Conservation (phyloP, 2,329 filamentous ascomycete genomes). For the Ilyonectria sp. region DNA sequence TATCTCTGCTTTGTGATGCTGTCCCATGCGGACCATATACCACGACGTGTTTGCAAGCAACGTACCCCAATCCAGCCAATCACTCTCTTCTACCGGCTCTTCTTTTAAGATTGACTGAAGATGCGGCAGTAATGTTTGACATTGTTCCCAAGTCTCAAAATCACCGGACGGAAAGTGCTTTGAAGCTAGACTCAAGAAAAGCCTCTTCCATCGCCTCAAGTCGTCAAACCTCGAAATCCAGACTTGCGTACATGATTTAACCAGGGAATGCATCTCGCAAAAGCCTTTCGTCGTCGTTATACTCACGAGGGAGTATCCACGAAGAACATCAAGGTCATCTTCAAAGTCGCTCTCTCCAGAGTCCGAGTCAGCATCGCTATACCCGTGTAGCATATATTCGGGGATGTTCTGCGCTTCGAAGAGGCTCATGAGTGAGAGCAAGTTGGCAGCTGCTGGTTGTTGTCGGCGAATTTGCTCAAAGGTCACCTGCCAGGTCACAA, state of each 20-base stretch:
- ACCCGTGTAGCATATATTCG: neutral
- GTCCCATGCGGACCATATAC: neutral
- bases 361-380: neutral
- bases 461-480: slow-evolving; percentile 29
- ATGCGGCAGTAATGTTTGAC: neutral
- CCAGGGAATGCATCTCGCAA: slow-evolving; percentile 25
- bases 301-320: slow-evolving; percentile 22
- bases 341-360: slow-evolving; percentile 21
- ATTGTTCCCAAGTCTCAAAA: neutral
- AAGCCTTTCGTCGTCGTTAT: neutral
- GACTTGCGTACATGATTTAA: neutral
- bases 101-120: neutral
- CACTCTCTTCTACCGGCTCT: neutral
- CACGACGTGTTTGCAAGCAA: neutral
- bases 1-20: neutral
- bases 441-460: slow-evolving; percentile 2
- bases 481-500: slow-evolving; percentile 28
- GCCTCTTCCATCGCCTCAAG: neutral
- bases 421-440: slow-evolving; percentile 35
- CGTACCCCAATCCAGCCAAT: neutral
- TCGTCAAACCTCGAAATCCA: slow-evolving; percentile 1
- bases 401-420: slow-evolving; percentile 34
- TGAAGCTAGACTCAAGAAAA: neutral
- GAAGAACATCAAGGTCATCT: slow-evolving; percentile 31
- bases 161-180: neutral